Conservation (phyloP, 2,329 filamentous ascomycete species). For the Chaetoscypha palmicola region DNA sequence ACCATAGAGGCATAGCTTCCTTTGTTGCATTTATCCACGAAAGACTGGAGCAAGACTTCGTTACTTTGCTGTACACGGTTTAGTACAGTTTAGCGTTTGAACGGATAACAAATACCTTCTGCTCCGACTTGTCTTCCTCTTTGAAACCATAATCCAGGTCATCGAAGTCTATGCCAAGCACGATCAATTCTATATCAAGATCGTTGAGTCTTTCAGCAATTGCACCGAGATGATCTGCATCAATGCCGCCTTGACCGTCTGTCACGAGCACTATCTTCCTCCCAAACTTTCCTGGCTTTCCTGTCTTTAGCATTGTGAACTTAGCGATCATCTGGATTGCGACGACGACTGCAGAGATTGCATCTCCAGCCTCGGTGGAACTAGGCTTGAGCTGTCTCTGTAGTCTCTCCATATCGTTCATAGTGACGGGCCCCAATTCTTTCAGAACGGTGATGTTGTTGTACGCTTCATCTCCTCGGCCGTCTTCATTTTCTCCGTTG, state of each 20-base stretch:
- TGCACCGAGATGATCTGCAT: slow-evolving; percentile 30
- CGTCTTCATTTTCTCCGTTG: slow-evolving; percentile 15
- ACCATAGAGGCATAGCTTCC: slow-evolving; percentile 77
- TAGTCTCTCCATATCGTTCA: slow-evolving; percentile 63
- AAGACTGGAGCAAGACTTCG: slow-evolving; percentile 57
- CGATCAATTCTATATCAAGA: slow-evolving; percentile 66
- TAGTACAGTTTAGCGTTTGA: no score
- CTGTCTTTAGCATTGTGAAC: slow-evolving; percentile 59
- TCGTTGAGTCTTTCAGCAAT: slow-evolving; percentile 70
- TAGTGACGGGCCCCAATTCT: slow-evolving; percentile 50
- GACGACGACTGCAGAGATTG: slow-evolving; percentile 79
- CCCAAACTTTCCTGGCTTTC: slow-evolving; percentile 58
- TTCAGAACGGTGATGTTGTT: slow-evolving; percentile 72
- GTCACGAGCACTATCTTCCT: slow-evolving; percentile 80
- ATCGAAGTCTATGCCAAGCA: slow-evolving; percentile 93
- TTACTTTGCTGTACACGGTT: slow-evolving; percentile 67
- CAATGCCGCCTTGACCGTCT: slow-evolving; percentile 55
- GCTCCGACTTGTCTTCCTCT: slow-evolving; percentile 72
- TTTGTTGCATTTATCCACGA: slow-evolving; percentile 59
- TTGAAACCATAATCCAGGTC: slow-evolving; percentile 84
- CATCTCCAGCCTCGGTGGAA: slow-evolving; percentile 64
- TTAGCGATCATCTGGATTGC: slow-evolving; percentile 79
- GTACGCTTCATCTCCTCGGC: slow-evolving; percentile 63
- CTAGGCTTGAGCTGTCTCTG: slow-evolving; percentile 60
- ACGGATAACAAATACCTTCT: slow-evolving; percentile 48